phyloP scores from a whole-genome alignment of 441 rosid species.

The Rhodomyrtus psidioides region DNA sequence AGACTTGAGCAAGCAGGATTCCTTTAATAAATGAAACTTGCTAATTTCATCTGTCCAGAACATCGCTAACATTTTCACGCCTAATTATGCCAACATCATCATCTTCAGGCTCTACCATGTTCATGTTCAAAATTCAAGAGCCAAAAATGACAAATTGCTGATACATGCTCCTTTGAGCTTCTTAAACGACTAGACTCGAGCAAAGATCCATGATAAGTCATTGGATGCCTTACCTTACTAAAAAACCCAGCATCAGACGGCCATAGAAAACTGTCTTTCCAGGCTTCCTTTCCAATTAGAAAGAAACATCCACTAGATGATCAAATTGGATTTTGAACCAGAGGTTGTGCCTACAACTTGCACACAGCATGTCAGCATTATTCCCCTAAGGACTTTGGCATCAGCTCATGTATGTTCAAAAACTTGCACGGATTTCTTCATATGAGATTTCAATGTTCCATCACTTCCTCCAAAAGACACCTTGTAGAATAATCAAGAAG shows the following conservation, averaged over 20 bases:
- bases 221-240: background rate
- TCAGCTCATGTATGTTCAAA: background rate
- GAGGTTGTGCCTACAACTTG: background rate
- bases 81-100: background rate
- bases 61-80: background rate
- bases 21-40: background rate
- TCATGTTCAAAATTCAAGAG: background rate
- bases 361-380: background rate
- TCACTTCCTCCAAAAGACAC: background rate
- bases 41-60: background rate
- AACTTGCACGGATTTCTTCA: background rate
- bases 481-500: background rate
- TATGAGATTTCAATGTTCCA: background rate
- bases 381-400: background rate
- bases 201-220: background rate
- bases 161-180: background rate
- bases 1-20: background rate
- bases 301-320: background rate
- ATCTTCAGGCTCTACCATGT: background rate
- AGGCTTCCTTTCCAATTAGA: background rate
- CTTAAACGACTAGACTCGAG: background rate
- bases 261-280: background rate
- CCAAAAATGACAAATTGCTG: background rate
- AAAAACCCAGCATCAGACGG: background rate
- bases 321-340: background rate